Base-by-base conservation (phyloP, 169 alveolate species). In the Eimeria maxima region DNA sequence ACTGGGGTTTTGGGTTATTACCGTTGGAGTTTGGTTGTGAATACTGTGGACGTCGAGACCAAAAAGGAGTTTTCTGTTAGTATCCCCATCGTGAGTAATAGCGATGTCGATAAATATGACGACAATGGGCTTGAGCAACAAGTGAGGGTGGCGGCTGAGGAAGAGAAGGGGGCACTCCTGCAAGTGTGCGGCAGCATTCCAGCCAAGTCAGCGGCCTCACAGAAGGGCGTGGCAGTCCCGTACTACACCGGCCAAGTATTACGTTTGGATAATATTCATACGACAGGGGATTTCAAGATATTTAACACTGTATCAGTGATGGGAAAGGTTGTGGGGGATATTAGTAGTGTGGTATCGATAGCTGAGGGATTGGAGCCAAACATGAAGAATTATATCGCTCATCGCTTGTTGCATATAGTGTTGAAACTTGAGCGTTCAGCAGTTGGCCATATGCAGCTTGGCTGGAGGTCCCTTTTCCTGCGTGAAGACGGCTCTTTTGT, bases 401-500 rank as follows among this genome's bases (percentile, higher is more conserved):
- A 3, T 5, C 90, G 90, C 24, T 24, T 80, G 90, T 20, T 80
- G 57, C 44, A 8, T 10, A 44, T 47, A n/a, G 69, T 22, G 47
- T n/a, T 80, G 65, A 22, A 53, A 24, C 44, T 80, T 1, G 71
- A 80, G 67, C 45, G 24, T 6, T 20, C 90, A 45, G 71, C 45
- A 16, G 71, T 80, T 24, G 67, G 71, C 45, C 90, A 80, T 53
- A 24, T 47, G n/a, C 45, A 45, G 13, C 13, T 80, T 24, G 63
- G 45, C 4, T 78, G 88, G 88, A 44, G 18, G 8, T 44, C 57
- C 65, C 45, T 42, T 20, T 78, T 78, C 65, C 6, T 78, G 88
- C 88, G 27, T 8, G 50, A 44, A n/a, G 90, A 80, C 27, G 90
- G 90, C 50, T 80, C 90, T 4, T 80, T 80, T n/a, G 13, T 80